A percentile compares a stretch with the other conserved stretches of the same genome.
phyloP scores from a whole-genome alignment of 148 eudicot species.

The Dysphania ambrosioides region DNA sequence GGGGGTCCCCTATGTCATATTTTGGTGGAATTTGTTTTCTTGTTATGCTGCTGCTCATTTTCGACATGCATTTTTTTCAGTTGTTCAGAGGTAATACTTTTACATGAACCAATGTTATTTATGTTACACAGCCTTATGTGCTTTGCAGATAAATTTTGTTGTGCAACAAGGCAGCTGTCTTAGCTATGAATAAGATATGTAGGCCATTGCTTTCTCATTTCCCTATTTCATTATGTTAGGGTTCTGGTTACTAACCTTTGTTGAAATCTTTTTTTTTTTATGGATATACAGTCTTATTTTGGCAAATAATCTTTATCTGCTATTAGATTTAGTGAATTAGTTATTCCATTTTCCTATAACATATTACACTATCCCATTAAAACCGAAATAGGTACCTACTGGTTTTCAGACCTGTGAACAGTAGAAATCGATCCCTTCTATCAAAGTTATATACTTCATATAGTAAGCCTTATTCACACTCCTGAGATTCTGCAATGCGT shows the following conservation, averaged over 20 bases:
- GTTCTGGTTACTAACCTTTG: neutral
- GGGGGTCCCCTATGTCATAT: slow-evolving; percentile 87
- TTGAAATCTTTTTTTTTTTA: neutral
- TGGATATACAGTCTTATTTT: neutral
- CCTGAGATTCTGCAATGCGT: neutral
- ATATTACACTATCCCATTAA: too few relatives aligned
- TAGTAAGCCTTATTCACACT: too few relatives aligned
- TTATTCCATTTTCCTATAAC: neutral
- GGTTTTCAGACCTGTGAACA: neutral
- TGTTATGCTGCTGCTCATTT: slow-evolving; percentile 77
- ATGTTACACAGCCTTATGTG: neutral
- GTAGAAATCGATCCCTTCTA: too few relatives aligned
- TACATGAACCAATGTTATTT: neutral
- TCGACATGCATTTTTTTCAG: slow-evolving; percentile 78
- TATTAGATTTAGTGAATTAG: neutral
- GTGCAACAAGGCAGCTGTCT: neutral
- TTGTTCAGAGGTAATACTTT: slow-evolving; percentile 66
- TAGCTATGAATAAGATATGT: neutral
- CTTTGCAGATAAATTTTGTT: neutral
- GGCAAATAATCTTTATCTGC: neutral
- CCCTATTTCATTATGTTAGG: too few relatives aligned
- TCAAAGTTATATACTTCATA: too few relatives aligned
- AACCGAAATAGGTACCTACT: neutral
- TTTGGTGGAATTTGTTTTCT: slow-evolving; percentile 72
- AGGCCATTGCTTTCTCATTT: neutral